Percentiles rank a stretch among this genome's conserved stretches.
Evolutionary conservation across 1,284 basidiomycete species (phyloP).

Genomic region (Ceratobasidium papillatum): DNA sequence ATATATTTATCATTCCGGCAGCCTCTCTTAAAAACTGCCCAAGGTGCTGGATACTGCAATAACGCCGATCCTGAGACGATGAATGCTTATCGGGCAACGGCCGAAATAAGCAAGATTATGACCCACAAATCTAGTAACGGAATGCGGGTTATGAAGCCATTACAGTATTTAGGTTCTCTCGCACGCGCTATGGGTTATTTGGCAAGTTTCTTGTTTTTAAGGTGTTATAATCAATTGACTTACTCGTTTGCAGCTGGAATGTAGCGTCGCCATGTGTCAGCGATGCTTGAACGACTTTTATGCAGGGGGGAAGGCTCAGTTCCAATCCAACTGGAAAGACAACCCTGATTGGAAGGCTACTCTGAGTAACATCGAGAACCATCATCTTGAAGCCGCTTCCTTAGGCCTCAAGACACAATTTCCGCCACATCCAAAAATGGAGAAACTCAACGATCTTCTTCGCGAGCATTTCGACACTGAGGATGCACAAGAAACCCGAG

Average conservation of each 20-base stretch:
- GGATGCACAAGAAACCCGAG: slow-evolving; percentile 59
- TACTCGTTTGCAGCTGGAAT: slow-evolving; percentile 71
- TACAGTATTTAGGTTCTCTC: slow-evolving; percentile 63
- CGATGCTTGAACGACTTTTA: slow-evolving; percentile 59
- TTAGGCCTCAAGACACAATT: slow-evolving; percentile 48
- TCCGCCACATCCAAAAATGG: slow-evolving; percentile 92
- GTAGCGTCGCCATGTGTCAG: slow-evolving; percentile 82
- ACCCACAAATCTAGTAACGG: slow-evolving; percentile 10
- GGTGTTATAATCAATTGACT: not conserved
- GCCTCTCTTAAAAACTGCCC: slow-evolving; percentile 49
- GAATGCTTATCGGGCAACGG: slow-evolving; percentile 33
- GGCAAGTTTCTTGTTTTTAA: slow-evolving; percentile 57
- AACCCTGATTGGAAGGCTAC: slow-evolving; percentile 69
- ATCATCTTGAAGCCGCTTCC: slow-evolving; percentile 46
- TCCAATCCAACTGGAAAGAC: slow-evolving; percentile 51
- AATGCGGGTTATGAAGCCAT: slow-evolving; percentile 43
- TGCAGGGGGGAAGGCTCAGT: slow-evolving; percentile 50
- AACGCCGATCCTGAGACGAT: slow-evolving; percentile 40
- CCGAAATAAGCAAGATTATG: slow-evolving; percentile 38
- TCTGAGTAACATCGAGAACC: slow-evolving; percentile 68
- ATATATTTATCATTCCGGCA: slow-evolving; percentile 36
- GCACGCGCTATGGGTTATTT: slow-evolving; percentile 84
- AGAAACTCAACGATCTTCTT: slow-evolving; percentile 77
- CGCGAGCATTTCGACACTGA: slow-evolving; percentile 79
- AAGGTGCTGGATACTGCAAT: slow-evolving; percentile 38